Evolutionary conservation across 2,329 filamentous ascomycete species (phyloP).

Genomic region (Cladosporium oxysporum): DNA sequence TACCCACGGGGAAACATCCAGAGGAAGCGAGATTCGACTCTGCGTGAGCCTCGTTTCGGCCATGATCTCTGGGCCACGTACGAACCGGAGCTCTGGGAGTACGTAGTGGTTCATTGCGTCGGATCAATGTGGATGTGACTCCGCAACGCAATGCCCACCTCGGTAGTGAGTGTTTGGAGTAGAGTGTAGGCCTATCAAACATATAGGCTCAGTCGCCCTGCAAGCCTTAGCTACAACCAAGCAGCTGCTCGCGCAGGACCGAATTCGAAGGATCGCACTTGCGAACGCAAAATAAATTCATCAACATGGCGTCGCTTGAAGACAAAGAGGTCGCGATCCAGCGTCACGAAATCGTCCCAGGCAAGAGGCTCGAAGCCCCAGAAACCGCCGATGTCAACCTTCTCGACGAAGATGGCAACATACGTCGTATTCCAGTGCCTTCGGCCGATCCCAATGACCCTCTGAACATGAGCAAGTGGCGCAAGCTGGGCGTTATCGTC

Average conservation of each 20-base stretch:
- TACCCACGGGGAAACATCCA: not conserved
- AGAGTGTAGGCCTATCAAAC: not conserved
- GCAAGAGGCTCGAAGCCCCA: not conserved
- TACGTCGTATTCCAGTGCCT: slow-evolving; percentile 29
- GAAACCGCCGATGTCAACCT: slow-evolving; percentile 25
- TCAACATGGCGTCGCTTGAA: not conserved
- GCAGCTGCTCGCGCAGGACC: not conserved
- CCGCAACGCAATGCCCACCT: not conserved
- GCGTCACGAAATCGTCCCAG: not conserved
- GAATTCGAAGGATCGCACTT: not conserved
- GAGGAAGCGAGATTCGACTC: not conserved
- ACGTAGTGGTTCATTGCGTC: not conserved
- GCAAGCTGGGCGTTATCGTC: slow-evolving; percentile 34
- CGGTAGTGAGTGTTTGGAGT: not conserved
- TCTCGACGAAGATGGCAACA: slow-evolving; percentile 24
- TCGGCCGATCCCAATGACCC: slow-evolving; percentile 32
- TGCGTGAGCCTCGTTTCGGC: not conserved
- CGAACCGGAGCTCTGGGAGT: not conserved
- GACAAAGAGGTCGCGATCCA: not conserved
- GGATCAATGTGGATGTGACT: not conserved
- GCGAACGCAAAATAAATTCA: not conserved
- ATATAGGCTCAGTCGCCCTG: not conserved
- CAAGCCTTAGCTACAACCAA: not conserved
- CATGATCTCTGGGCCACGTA: not conserved
- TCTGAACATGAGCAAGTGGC: slow-evolving; percentile 34